Percentiles rank a stretch among this genome's conserved stretches.
These are phyloP conservation scores for Bisporella sp. DNA, from an alignment of 2,329 filamentous ascomycete genomes.

Conservation along the genomic window DNA sequence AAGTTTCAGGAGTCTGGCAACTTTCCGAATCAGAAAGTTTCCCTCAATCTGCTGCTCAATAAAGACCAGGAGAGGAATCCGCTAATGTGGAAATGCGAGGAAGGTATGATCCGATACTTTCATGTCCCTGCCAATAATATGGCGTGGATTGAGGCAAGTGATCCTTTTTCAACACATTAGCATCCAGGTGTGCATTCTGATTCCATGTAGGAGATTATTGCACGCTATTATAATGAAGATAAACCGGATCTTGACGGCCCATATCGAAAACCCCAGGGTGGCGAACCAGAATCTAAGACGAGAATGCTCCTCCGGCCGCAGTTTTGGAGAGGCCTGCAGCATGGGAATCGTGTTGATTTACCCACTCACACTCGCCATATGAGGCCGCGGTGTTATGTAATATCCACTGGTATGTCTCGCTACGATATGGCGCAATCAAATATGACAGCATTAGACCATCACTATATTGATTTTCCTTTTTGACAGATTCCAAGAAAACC, in stretches of 20 bases:
- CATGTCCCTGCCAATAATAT: conserved; percentile 2
- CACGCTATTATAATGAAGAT: conserved; percentile 1
- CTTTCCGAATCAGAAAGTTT: not conserved
- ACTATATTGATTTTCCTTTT: too few species aligned
- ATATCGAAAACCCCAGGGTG: not conserved
- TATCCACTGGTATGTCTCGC: conserved; percentile 9
- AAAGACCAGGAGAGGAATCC: not conserved
- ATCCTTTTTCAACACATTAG: not conserved
- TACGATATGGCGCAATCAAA: not conserved
- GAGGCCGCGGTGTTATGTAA: conserved; percentile 12
- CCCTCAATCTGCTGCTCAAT: not conserved
- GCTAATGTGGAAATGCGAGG: not conserved
- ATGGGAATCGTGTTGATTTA: conserved; percentile 9
- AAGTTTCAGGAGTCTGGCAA: not conserved
- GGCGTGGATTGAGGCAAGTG: not conserved
- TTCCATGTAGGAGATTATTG: not conserved
- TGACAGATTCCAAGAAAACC: conserved; percentile 1
- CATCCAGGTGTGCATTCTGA: not conserved
- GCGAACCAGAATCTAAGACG: conserved; percentile 5
- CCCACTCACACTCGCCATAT: conserved; percentile 14
- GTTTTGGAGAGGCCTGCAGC: conserved; percentile 13
- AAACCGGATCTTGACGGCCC: not conserved
- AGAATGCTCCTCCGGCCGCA: conserved; percentile 13
- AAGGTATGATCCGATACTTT: not conserved
- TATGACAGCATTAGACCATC: not conserved